Evolutionary conservation across 495 filamentous ascomycete genomes (phyloP), one percentile per base, ranked within the genome.

Genomic region (Echria macrotheca): DNA sequence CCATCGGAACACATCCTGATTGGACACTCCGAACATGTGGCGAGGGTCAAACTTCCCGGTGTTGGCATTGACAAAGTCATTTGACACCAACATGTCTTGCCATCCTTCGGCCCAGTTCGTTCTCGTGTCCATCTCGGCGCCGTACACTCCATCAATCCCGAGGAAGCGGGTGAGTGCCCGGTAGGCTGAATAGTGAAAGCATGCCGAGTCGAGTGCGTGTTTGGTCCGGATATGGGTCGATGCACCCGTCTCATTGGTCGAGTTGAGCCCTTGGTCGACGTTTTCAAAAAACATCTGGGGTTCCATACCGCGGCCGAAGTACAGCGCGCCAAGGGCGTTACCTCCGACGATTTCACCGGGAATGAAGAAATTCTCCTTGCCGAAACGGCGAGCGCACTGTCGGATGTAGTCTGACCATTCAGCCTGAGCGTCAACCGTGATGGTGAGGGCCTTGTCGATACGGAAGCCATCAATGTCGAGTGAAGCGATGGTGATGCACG

Each of bases 1-100:
- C 84, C 84, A 87, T 3, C 83, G 40, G 58, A 87, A 84, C 3
- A 87, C 81, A 57, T 87, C 83, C 60, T 87, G 83, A 49, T 86
- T 86, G 4, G 81, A 82, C 3, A 73, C 73, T 24, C 84, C 84
- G 47, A 78, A 84, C 77, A 86, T 80, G 57, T 87, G 83, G 5
- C 83, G 71, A 1, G 83, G 83, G 52, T 87, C 83, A 52, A 85
- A 83, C 47, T 72, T 65, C 25, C 81, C 83, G 4, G 81, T 85
- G 56, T 84, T 82, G 11, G 79, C 70, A 53, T 85, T 86, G 42
- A 80, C 58, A 47, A 86, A 54, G 54, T 87, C 83, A 49, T 85
- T 85, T 5, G 78, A 79, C 46, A 71, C 59, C 5, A 85, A 52
- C 62, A 86, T 79, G 22, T 75, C 58, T 35, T 80, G 71, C 82